A percentile compares a stretch with the other conserved stretches of the same genome.
Conservation (phyloP, 345 rosid species). For the Cardiospermum halicacabum region DNA sequence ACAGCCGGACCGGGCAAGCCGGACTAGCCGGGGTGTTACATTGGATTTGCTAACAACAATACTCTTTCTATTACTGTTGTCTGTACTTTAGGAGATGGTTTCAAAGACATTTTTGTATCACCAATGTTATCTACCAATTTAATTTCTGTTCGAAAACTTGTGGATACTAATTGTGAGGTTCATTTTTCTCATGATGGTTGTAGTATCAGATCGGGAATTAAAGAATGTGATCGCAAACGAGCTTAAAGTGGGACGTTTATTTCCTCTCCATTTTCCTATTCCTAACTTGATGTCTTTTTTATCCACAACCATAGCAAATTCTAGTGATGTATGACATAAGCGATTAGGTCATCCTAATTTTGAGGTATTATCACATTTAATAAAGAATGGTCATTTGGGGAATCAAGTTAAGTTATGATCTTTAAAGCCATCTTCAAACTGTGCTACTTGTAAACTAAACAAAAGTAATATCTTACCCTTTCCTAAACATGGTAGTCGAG, state of each 20-base stretch:
- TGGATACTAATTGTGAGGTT: constrained; percentile 13
- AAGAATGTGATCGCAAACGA: constrained; percentile 3
- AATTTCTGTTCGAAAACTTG: background rate
- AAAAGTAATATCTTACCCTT: constrained; percentile 8
- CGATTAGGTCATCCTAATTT: background rate
- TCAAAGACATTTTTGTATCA: background rate
- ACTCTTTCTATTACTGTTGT: background rate
- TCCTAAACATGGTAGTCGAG: background rate
- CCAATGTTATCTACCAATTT: background rate
- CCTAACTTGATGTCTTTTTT: background rate
- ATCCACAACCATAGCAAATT: background rate
- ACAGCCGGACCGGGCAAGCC: too few relatives aligned
- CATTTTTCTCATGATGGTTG: background rate
- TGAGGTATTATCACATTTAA: background rate
- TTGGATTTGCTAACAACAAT: background rate
- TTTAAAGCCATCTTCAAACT: background rate
- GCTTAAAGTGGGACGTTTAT: background rate
- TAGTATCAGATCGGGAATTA: constrained; percentile 4
- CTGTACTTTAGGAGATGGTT: background rate
- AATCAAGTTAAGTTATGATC: background rate
- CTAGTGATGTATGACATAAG: background rate
- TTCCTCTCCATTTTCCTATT: background rate
- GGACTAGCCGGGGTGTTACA: too few relatives aligned
- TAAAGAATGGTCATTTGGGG: background rate
- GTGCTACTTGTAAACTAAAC: background rate